Conservation (phyloP, 163 green algal genomes). For the Prototheca cutis region DNA sequence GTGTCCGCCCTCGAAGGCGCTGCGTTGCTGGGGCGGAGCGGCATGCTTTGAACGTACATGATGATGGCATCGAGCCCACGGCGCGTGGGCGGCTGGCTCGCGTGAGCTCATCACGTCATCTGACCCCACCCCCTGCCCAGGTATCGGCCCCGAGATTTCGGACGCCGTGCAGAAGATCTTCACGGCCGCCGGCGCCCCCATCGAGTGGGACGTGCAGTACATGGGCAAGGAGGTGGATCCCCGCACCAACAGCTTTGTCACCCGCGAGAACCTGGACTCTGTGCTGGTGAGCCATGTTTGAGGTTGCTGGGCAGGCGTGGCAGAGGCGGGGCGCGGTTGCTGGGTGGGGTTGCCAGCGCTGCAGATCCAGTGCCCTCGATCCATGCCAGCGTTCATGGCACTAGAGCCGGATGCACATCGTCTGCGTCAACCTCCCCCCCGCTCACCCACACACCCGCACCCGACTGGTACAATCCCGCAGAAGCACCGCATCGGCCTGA, state of each 20-base stretch:
- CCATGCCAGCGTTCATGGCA: too few relatives aligned
- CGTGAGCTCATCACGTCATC: too few relatives aligned
- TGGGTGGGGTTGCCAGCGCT: too few relatives aligned
- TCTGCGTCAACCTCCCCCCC: too few relatives aligned
- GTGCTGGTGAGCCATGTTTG: conserved; percentile 61
- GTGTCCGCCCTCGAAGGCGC: background rate
- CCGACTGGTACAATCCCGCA: too few relatives aligned
- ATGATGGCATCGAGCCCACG: background rate
- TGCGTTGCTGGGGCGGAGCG: too few relatives aligned
- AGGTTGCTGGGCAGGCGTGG: background rate
- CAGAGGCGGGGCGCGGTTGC: conserved; percentile 26
- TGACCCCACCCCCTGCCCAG: conserved; percentile 20
- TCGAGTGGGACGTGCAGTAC: conserved; percentile 85
- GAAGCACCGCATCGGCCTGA: conserved; percentile 77
- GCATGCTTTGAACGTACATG: background rate
- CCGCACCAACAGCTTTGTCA: conserved; percentile 81
- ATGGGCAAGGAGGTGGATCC: conserved; percentile 75
- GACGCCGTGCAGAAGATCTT: conserved; percentile 72
- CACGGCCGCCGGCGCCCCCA: conserved; percentile 47
- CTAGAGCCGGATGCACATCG: too few relatives aligned
- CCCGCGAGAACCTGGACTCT: conserved; percentile 84
- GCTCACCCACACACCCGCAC: too few relatives aligned
- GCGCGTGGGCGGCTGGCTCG: too few relatives aligned
- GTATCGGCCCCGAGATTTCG: conserved; percentile 90
- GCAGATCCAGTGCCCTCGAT: too few relatives aligned